Base-by-base conservation (phyloP, 306 rosid species). In the Begonia masoniana region DNA sequence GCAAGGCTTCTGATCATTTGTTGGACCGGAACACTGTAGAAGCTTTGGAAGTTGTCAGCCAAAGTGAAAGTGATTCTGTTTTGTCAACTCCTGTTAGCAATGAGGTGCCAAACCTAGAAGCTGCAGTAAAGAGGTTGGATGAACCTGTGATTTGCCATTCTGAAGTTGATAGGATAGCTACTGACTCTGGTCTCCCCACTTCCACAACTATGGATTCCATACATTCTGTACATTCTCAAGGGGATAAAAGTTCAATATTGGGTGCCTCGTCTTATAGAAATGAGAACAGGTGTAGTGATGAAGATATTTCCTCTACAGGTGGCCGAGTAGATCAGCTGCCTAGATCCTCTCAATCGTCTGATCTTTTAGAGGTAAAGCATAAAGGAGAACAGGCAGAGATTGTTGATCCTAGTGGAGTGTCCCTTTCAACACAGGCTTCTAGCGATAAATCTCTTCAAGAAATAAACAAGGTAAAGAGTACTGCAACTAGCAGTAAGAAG, bases 391-490 rank as follows among this genome's bases (percentile, higher is more conserved):
- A 58, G 54, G 50, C 64, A 59, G 92, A 75, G 63, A 70, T 56
- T 65, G 48, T 57, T 51, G 73, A 58, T 55, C 56, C 66, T 19
- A 64, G 54, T 67, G 70, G 55, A 9, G 53, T 56, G 43, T 61
- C 73, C 15, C 81, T 69, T 65, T 62, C 63, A 43, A 57, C 50
- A 16, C 59, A 64, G 17, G 83, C 66, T 50, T 56, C 70, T 35
- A 77, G 76, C 61, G 95, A 86, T 53, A 83, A 64, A 70, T 72
- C 71, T 58, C 52, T 57, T 63, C 51, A 60, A 8, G 96, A 86
- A 58, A 68, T 66, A 59, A 81, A 56, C 70, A 77, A 71, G 76
- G 50, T 56, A 52, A 92, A 83, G 73, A 15, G 60, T 68, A 24
- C 53, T 58, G 1, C 50, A 52, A 4, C 69, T 36, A 92, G 54